Conservation (phyloP, 495 filamentous ascomycete species). For the Saxophila tyrrhenica region DNA sequence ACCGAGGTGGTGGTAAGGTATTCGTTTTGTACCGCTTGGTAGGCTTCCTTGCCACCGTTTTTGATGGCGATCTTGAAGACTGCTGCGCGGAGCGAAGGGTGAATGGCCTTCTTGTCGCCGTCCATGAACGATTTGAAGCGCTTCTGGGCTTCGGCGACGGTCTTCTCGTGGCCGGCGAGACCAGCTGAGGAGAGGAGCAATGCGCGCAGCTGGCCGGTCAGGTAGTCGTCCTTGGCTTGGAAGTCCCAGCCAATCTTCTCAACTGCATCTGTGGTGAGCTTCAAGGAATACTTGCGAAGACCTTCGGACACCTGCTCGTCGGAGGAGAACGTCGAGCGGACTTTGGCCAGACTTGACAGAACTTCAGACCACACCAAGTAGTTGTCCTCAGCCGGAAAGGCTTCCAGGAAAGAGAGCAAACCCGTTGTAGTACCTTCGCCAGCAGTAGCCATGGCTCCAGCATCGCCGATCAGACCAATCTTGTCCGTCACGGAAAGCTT, state of each 20-base stretch:
- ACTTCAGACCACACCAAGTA: conserved; percentile 88
- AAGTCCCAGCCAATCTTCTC: conserved; percentile 82
- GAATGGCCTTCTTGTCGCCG: conserved; percentile 56
- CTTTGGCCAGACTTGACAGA: conserved; percentile 52
- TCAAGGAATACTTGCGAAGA: conserved; percentile 61
- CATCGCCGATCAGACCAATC: conserved; percentile 81
- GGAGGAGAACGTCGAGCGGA: conserved; percentile 53
- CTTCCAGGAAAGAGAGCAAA: conserved; percentile 67
- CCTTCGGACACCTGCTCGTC: conserved; percentile 47
- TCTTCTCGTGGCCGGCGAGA: conserved; percentile 56
- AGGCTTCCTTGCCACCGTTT: conserved; percentile 52
- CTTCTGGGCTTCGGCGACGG: conserved; percentile 55
- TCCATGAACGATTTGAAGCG: conserved; percentile 65
- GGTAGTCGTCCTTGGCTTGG: conserved; percentile 61
- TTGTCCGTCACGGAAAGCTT: conserved; percentile 75
- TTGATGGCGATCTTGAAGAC: conserved; percentile 71
- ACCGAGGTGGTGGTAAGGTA: conserved; percentile 70
- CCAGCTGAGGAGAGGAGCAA: conserved; percentile 66
- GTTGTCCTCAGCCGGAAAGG: conserved; percentile 66
- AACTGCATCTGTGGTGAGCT: conserved; percentile 57
- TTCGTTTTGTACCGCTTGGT: conserved; percentile 68
- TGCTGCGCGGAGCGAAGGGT: conserved; percentile 65
- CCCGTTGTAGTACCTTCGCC: conserved; percentile 71
- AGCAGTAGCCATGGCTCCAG: conserved; percentile 80
- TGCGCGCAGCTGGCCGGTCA: conserved; percentile 68